A percentile compares a stretch with the other conserved stretches of the same genome.
Conservation (phyloP, 306 rosid genomes). For the Citrullus amarus region DNA sequence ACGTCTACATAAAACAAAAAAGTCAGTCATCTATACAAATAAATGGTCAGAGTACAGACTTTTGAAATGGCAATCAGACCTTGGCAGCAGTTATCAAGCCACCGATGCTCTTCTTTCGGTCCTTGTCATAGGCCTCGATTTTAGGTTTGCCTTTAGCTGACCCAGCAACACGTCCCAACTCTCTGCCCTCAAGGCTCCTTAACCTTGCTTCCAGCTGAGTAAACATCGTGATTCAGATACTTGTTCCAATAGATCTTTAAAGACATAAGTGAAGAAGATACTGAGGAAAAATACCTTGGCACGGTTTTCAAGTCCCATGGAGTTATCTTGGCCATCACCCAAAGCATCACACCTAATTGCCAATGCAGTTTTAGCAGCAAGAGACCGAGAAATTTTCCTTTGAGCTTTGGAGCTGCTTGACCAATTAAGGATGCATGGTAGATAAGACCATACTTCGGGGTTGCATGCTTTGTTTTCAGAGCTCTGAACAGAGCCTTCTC, state of each 20-base stretch:
- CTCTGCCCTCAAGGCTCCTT: constrained; percentile 79
- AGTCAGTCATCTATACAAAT: neutral
- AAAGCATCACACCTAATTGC: constrained; percentile 84
- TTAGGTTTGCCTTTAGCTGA: constrained; percentile 88
- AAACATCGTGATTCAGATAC: neutral
- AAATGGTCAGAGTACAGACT: neutral
- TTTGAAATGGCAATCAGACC: constrained; percentile 26
- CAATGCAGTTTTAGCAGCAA: constrained; percentile 74
- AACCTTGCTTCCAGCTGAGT: constrained; percentile 70
- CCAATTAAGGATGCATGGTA: constrained; percentile 94
- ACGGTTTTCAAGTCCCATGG: constrained; percentile 75
- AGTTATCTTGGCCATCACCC: constrained; percentile 64
- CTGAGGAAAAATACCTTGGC: constrained; percentile 43
- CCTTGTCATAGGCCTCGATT: constrained; percentile 86
- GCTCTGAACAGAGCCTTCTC: constrained; percentile 96
- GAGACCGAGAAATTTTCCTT: constrained; percentile 88
- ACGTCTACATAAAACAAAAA: constrained; percentile 37
- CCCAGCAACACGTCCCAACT: constrained; percentile 67
- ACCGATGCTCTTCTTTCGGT: constrained; percentile 67
- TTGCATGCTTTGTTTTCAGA: constrained; percentile 84
- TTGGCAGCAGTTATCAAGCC: constrained; percentile 74
- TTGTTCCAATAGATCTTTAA: neutral
- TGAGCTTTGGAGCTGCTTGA: constrained; percentile 77
- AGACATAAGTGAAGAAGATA: neutral
- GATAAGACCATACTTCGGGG: constrained; percentile 90